Percentiles rank a stretch among this genome's conserved stretches.
These are phyloP conservation scores for Mangifera indica DNA, from an alignment of 345 rosid species.

Conservation along the genomic window DNA sequence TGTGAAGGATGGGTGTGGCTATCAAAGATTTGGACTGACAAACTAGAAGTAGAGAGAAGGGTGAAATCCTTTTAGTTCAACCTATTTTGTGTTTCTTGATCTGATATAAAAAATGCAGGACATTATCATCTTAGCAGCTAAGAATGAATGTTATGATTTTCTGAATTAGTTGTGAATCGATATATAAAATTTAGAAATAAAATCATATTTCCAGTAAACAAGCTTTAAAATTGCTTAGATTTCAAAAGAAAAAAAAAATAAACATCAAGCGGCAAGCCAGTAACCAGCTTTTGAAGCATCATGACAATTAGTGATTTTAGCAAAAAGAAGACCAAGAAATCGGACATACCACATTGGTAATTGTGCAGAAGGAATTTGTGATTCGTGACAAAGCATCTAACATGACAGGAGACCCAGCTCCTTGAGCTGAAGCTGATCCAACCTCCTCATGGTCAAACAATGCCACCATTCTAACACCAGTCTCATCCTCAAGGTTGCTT, in stretches of 20 bases:
- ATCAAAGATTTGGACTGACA: background rate
- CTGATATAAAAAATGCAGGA: background rate
- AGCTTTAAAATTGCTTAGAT: background rate
- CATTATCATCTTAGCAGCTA: background rate
- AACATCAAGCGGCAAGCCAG: background rate
- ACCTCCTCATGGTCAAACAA: constrained; percentile 97
- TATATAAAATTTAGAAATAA: background rate
- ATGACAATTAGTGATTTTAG: background rate
- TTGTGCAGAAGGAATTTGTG: constrained; percentile 67
- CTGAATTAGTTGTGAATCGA: background rate
- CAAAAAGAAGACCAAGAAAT: constrained; percentile 11
- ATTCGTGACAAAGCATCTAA: constrained; percentile 84
- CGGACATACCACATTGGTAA: constrained; percentile 53
- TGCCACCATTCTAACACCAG: constrained; percentile 90
- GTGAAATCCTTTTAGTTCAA: background rate
- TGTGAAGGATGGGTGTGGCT: background rate
- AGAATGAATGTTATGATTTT: background rate
- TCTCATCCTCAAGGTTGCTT: constrained; percentile 68
- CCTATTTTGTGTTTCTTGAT: background rate
- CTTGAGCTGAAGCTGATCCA: constrained; percentile 93
- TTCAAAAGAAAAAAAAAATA: background rate
- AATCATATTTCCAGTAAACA: background rate
- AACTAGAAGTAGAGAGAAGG: background rate
- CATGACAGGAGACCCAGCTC: constrained; percentile 98
- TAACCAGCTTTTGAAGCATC: constrained; percentile 5